phyloP scores from a whole-genome alignment of 2,329 filamentous ascomycete species.

The Colletotrichum cereale region DNA sequence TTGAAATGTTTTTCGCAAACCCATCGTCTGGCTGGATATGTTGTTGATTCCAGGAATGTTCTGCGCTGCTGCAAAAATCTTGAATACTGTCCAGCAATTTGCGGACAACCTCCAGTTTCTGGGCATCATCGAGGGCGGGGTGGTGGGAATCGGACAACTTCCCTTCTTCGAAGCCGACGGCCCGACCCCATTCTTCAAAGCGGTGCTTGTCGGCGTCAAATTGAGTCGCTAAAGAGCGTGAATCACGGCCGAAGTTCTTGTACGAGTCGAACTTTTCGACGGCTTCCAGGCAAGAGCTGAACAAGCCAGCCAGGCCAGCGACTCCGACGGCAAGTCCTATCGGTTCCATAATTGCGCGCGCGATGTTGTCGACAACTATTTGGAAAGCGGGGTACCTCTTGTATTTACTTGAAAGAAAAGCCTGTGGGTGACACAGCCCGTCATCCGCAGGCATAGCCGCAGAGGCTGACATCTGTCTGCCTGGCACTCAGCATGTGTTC shows the following conservation, averaged over 20 bases:
- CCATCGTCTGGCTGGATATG: neutral
- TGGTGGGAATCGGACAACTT: conserved; percentile 25
- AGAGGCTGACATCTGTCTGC: neutral
- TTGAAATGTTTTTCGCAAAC: neutral
- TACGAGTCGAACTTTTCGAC: conserved; percentile 40
- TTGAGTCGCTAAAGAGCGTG: conserved; percentile 21
- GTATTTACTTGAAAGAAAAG: neutral
- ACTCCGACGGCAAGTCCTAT: conserved; percentile 41
- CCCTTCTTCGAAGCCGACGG: conserved; percentile 40
- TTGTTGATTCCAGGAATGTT: neutral
- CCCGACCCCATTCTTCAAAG: conserved; percentile 43
- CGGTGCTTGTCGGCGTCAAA: conserved; percentile 39
- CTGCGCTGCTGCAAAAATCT: conserved; percentile 2
- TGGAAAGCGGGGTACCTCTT: too few relatives aligned
- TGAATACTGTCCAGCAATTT: conserved; percentile 29
- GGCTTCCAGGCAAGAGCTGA: conserved; percentile 43
- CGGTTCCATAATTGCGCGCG: conserved; percentile 38
- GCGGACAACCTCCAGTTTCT: neutral
- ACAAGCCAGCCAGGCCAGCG: conserved; percentile 42
- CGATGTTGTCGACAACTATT: neutral
- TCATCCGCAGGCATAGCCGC: neutral
- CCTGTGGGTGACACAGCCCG: neutral
- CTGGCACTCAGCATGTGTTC: too few relatives aligned
- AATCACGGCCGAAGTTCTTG: conserved; percentile 35
- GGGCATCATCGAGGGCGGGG: conserved; percentile 31